Evolutionary conservation across 2,329 filamentous ascomycete species (phyloP).

Genomic region (Cercospora sesami): DNA sequence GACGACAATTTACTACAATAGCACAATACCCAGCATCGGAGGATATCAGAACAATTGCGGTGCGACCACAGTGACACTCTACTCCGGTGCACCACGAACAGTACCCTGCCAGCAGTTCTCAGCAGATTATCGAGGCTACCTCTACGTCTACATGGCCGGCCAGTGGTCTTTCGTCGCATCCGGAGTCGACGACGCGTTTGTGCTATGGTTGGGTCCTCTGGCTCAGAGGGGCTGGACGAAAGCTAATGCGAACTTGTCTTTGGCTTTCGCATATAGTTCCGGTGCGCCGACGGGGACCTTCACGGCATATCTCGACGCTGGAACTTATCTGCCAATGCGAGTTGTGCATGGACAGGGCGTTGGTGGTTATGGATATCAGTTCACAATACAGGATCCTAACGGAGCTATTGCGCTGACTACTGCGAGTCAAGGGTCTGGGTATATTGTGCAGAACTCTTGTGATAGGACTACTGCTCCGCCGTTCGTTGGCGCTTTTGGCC

Average conservation of each 20-base stretch:
- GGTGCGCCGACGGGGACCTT: neutral
- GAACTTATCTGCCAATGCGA: conserved; percentile 16
- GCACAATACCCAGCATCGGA: conserved; percentile 3
- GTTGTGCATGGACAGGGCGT: conserved; percentile 19
- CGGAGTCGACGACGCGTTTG: conserved; percentile 15
- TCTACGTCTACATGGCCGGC: conserved; percentile 17
- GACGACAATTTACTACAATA: conserved; percentile 18
- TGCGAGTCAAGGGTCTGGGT: neutral
- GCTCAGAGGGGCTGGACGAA: conserved; percentile 21
- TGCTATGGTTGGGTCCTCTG: conserved; percentile 10
- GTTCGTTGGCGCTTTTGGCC: neutral
- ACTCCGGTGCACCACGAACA: neutral
- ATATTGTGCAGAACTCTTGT: conserved; percentile 13
- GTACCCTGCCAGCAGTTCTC: conserved; percentile 17
- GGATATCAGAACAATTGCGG: conserved; percentile 9
- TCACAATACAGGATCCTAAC: conserved; percentile 16
- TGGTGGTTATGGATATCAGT: conserved; percentile 12
- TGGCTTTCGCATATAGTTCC: conserved; percentile 8
- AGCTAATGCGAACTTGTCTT: conserved; percentile 12
- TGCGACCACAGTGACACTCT: neutral
- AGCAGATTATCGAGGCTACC: conserved; percentile 15
- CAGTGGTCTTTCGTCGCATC: conserved; percentile 14
- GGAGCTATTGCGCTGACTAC: conserved; percentile 8
- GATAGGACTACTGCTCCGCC: conserved; percentile 7
- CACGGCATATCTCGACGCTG: neutral